A percentile compares a stretch with the other conserved stretches of the same genome.
Conservation (phyloP, 805 yeast genomes). For the Ogataea populi-albae region DNA sequence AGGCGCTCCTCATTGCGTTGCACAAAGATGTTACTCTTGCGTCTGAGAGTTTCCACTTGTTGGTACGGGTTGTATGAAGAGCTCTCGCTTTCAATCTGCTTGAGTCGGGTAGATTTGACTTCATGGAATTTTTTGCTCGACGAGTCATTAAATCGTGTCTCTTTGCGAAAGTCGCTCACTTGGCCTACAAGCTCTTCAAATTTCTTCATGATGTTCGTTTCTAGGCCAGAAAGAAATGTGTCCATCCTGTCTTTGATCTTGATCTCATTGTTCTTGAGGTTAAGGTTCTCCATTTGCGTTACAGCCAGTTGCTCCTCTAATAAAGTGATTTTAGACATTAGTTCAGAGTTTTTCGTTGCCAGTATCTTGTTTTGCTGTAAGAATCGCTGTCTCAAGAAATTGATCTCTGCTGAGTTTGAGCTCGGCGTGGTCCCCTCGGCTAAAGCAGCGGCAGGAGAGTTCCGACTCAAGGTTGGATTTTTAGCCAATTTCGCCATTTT, state of each 20-base stretch:
- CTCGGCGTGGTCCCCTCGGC: constrained; percentile 11
- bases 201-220: constrained; percentile 9
- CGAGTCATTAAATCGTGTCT: constrained; percentile 3
- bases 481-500: constrained; percentile 24
- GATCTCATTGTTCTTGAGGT: constrained; percentile 21
- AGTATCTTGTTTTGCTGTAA: constrained; percentile 53
- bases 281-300: constrained; percentile 27
- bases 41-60: background rate
- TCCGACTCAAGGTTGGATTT: constrained; percentile 12
- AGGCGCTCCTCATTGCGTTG: background rate
- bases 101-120: constrained; percentile 10
- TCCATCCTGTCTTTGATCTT: constrained; percentile 13
- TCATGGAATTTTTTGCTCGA: constrained; percentile 5
- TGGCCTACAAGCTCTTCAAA: constrained; percentile 12
- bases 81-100: constrained; percentile 8
- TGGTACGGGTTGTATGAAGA: constrained; percentile 6
- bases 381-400: constrained; percentile 27
- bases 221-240: constrained; percentile 8
- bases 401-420: constrained; percentile 13
- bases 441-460: constrained; percentile 1
- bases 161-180: constrained; percentile 14
- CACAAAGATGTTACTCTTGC: constrained; percentile 6
- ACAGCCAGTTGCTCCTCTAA: constrained; percentile 46
- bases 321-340: constrained; percentile 49
- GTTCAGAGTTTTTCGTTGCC: constrained; percentile 54